phyloP scores from a whole-genome alignment of 768 basidiomycete genomes.

The Thelephora ganbajun region DNA sequence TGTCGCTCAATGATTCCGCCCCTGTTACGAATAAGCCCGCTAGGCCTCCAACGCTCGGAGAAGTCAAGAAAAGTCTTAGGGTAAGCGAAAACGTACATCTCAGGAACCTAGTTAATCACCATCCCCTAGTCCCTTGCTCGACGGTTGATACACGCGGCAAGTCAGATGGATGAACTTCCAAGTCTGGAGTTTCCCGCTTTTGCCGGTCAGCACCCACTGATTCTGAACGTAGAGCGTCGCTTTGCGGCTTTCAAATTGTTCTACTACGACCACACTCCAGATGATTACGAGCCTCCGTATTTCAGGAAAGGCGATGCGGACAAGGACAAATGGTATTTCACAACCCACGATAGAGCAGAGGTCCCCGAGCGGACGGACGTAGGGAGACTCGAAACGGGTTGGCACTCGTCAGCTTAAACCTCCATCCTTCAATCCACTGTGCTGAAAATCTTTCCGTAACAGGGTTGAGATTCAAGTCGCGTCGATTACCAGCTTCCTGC shows the following conservation, averaged over 20 bases:
- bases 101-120: not conserved
- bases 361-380: slow-evolving; percentile 60
- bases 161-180: slow-evolving; percentile 67
- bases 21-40: slow-evolving; percentile 45
- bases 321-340: slow-evolving; percentile 70
- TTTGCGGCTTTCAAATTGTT: slow-evolving; percentile 84
- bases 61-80: slow-evolving; percentile 75
- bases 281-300: slow-evolving; percentile 74
- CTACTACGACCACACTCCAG: slow-evolving; percentile 67
- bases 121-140: slow-evolving; percentile 55
- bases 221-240: slow-evolving; percentile 40
- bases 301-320: slow-evolving; percentile 60
- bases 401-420: slow-evolving; percentile 45
- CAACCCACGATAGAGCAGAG: slow-evolving; percentile 62
- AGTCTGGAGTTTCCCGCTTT: slow-evolving; percentile 28
- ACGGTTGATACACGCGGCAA: slow-evolving; percentile 64
- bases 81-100: slow-evolving; percentile 19
- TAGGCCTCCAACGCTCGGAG: slow-evolving; percentile 55
- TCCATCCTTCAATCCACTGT: not conserved
- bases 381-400: slow-evolving; percentile 55
- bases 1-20: slow-evolving; percentile 46
- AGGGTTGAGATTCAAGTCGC: slow-evolving; percentile 62
- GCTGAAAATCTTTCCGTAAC: slow-evolving; percentile 1
- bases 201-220: no score
- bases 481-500: slow-evolving; percentile 63